Evolutionary conservation across 345 rosid genomes (phyloP).

Genomic region (Aethionema arabicum): DNA sequence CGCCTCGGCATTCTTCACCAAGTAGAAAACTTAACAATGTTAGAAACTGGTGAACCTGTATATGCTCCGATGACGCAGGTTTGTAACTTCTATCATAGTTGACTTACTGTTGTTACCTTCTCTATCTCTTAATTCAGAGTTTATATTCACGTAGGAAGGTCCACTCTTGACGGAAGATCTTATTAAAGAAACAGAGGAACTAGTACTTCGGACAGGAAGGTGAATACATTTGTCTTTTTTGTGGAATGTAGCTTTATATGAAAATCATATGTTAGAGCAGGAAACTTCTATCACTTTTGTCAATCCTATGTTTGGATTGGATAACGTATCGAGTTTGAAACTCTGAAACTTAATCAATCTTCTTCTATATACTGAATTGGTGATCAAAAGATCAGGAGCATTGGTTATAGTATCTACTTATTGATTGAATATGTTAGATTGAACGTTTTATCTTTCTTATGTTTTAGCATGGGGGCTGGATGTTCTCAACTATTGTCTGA

Average conservation of each 20-base stretch:
- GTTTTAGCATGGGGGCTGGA: constrained; percentile 94
- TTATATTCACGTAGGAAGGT: constrained; percentile 62
- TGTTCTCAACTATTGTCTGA: constrained; percentile 98
- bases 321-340: neutral
- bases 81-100: constrained; percentile 28
- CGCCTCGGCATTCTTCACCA: constrained; percentile 63
- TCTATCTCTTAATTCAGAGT: constrained; percentile 24
- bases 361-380: constrained; percentile 1
- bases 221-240: constrained; percentile 30
- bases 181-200: constrained; percentile 92
- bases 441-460: constrained; percentile 36
- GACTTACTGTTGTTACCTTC: constrained; percentile 17
- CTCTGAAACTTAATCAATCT: constrained; percentile 1
- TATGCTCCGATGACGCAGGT: constrained; percentile 91
- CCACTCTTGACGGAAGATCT: constrained; percentile 95
- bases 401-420: neutral
- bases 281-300: neutral
- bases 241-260: constrained; percentile 4
- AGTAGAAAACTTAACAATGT: constrained; percentile 63
- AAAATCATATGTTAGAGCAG: neutral
- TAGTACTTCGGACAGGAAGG: constrained; percentile 97
- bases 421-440: constrained; percentile 30
- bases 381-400: constrained; percentile 10
- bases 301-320: neutral
- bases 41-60: constrained; percentile 91